Evolutionary conservation across 1,139 yeast species (phyloP).

Genomic region (Martiniozyma asiatica): DNA sequence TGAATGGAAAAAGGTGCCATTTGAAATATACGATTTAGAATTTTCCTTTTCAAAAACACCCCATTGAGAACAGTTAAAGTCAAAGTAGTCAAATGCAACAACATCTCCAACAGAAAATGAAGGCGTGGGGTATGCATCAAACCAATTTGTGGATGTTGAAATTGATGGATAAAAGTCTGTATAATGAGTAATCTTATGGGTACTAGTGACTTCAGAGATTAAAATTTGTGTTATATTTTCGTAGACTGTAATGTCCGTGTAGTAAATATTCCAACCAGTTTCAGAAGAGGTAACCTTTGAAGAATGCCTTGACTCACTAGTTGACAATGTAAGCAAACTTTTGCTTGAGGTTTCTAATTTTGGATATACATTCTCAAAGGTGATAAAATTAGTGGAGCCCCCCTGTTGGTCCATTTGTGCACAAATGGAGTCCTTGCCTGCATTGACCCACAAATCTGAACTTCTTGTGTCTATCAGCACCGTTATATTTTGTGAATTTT

Average conservation of each 20-base stretch:
- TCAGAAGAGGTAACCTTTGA: slow-evolving; percentile 2
- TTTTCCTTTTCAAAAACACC: slow-evolving; percentile 35
- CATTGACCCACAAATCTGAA: slow-evolving; percentile 46
- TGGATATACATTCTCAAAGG: slow-evolving; percentile 5
- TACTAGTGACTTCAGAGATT: neutral
- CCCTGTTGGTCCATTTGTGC: slow-evolving; percentile 1
- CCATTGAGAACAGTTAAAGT: slow-evolving; percentile 23
- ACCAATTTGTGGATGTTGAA: slow-evolving; percentile 6
- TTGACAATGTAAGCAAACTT: neutral
- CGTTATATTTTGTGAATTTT: slow-evolving; percentile 35
- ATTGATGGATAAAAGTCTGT: slow-evolving; percentile 7
- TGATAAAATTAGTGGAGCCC: slow-evolving; percentile 3
- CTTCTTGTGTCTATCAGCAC: slow-evolving; percentile 55
- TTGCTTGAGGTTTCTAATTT: slow-evolving; percentile 1
- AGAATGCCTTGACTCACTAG: neutral
- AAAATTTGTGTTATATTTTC: slow-evolving; percentile 5
- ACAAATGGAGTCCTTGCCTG: slow-evolving; percentile 9
- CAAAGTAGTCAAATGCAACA: slow-evolving; percentile 10
- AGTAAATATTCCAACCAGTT: slow-evolving; percentile 8
- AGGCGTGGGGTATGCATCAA: slow-evolving; percentile 7
- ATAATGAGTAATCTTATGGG: slow-evolving; percentile 3
- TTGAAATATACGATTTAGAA: slow-evolving; percentile 33
- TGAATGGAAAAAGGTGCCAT: slow-evolving; percentile 34
- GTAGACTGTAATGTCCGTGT: slow-evolving; percentile 6
- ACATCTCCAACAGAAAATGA: slow-evolving; percentile 23